These are phyloP conservation scores for Trichoderma arundinaceum DNA, from an alignment of 2,329 filamentous ascomycete species.

Conservation along the genomic window DNA sequence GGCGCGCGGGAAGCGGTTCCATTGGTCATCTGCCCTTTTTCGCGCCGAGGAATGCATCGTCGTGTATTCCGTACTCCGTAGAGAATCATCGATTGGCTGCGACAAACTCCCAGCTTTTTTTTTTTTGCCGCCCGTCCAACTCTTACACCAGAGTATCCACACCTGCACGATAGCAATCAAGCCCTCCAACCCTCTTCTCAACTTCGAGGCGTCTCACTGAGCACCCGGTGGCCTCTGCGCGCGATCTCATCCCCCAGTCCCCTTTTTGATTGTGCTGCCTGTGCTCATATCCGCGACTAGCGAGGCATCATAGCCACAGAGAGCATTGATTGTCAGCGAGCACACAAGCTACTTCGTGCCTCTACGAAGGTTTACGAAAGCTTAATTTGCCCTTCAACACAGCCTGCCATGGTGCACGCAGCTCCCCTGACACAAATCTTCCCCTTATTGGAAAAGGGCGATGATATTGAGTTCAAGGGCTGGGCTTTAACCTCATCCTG, in stretches of 20 bases:
- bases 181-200: neutral
- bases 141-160: neutral
- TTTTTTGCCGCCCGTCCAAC: neutral
- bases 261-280: neutral
- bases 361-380: too few species aligned
- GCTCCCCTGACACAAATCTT: too few species aligned
- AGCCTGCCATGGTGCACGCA: too few species aligned
- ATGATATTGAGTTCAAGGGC: too few species aligned
- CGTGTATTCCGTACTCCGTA: too few species aligned
- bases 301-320: neutral
- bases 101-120: neutral
- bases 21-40: neutral
- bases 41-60: neutral
- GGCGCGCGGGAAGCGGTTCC: too few species aligned
- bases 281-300: slow-evolving; percentile 1
- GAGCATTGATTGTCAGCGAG: too few species aligned
- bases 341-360: too few species aligned
- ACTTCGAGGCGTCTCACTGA: slow-evolving; percentile 17
- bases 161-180: slow-evolving; percentile 2
- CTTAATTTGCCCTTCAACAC: too few species aligned
- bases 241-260: slow-evolving; percentile 18
- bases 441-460: too few species aligned
- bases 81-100: too few species aligned
- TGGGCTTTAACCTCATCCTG: neutral
- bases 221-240: slow-evolving; percentile 26